Evolutionary conservation across 331 rosid genomes (phyloP).

Genomic region (Quercus lobata): DNA sequence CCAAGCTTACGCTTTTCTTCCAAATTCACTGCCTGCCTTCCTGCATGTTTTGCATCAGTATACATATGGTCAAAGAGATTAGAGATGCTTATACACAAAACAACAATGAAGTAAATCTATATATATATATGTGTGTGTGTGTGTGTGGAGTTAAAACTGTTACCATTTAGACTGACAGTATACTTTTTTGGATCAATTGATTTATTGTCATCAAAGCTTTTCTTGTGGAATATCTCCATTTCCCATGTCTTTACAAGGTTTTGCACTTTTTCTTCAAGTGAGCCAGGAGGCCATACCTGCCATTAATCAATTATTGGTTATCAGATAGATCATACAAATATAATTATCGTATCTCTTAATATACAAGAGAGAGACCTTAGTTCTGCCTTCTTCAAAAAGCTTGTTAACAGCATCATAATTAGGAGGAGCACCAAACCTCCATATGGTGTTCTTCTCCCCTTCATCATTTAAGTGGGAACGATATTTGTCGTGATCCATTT

Average conservation of each 20-base stretch:
- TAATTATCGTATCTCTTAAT: neutral
- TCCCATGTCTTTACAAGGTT: conserved; percentile 65
- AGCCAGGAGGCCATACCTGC: conserved; percentile 73
- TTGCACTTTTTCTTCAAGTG: conserved; percentile 69
- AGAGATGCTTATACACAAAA: neutral
- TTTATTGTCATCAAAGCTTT: conserved; percentile 29
- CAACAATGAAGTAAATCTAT: neutral
- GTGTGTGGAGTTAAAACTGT: neutral
- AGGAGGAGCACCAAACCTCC: conserved; percentile 64
- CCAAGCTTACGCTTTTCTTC: conserved; percentile 56
- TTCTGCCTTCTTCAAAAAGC: conserved; percentile 69
- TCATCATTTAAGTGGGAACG: conserved; percentile 40
- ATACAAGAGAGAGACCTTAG: conserved; percentile 23
- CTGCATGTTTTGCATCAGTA: conserved; percentile 19
- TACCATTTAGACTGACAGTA: conserved; percentile 63
- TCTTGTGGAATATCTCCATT: conserved; percentile 67
- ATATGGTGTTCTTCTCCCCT: conserved; percentile 46
- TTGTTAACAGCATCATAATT: conserved; percentile 55
- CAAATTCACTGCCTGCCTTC: conserved; percentile 47
- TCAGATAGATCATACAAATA: neutral
- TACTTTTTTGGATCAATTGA: conserved; percentile 42
- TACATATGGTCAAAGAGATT: neutral
- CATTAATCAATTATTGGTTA: neutral
- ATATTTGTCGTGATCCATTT: conserved; percentile 40
- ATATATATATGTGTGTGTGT: too few species aligned